Conservation (phyloP, 495 filamentous ascomycete genomes). For the Aspergillus biplanus region DNA sequence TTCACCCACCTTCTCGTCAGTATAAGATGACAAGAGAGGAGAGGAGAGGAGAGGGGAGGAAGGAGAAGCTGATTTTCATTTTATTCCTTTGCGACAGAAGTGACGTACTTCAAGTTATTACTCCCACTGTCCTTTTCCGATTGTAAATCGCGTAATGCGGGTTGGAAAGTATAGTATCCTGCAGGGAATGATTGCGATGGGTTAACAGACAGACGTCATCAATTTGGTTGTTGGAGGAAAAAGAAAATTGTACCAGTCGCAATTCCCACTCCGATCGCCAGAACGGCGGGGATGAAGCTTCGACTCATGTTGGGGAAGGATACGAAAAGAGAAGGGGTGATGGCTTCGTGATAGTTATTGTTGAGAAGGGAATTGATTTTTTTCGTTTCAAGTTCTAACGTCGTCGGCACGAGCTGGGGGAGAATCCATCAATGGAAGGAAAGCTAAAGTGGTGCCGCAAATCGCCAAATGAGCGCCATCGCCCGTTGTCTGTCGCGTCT, state of each 20-base stretch:
- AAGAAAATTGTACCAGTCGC: slow-evolving; percentile 38
- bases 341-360: not conserved
- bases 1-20: not conserved
- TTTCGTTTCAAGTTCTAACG: too few species aligned
- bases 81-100: too few species aligned
- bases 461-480: slow-evolving; percentile 29
- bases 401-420: too few species aligned
- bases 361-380: not conserved
- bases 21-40: too few species aligned
- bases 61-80: too few species aligned
- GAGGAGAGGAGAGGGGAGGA: too few species aligned
- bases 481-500: slow-evolving; percentile 32
- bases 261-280: slow-evolving; percentile 48
- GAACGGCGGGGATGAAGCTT: slow-evolving; percentile 40
- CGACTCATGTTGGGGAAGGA: slow-evolving; percentile 39
- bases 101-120: too few species aligned
- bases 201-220: not conserved
- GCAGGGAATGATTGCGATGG: not conserved
- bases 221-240: not conserved
- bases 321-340: not conserved
- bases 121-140: not conserved
- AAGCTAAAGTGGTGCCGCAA: not conserved
- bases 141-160: slow-evolving; percentile 26
- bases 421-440: too few species aligned
- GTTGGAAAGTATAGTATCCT: slow-evolving; percentile 41